Percentiles rank a stretch among this genome's conserved stretches.
phyloP scores from a whole-genome alignment of 345 rosid genomes.

The Citrus australasica region DNA sequence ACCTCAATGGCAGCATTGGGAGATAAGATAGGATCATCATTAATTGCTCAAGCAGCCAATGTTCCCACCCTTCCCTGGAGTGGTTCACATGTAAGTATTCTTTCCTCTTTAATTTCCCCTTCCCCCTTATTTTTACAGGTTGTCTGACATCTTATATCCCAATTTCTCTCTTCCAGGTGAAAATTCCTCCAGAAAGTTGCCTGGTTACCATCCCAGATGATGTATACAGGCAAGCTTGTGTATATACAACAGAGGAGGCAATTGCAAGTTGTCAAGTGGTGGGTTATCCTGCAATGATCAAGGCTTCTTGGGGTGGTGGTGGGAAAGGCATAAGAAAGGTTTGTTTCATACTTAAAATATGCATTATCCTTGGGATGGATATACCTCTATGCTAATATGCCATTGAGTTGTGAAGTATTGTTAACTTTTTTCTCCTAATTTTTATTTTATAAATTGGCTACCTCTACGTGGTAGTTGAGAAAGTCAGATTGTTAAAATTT shows the following conservation, averaged over 20 bases:
- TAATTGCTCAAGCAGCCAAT: constrained; percentile 99
- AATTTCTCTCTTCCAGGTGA: constrained; percentile 55
- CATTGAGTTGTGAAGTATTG: neutral
- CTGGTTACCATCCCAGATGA: constrained; percentile 87
- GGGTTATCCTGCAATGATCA: constrained; percentile 99
- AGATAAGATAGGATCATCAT: constrained; percentile 97
- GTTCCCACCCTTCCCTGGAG: constrained; percentile 99
- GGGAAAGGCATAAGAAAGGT: constrained; percentile 99
- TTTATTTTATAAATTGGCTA: neutral
- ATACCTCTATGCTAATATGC: neutral
- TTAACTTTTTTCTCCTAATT: neutral
- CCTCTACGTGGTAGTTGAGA: neutral
- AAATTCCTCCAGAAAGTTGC: constrained; percentile 69
- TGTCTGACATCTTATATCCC: constrained; percentile 17
- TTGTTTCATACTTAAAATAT: constrained; percentile 16
- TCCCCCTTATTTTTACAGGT: neutral
- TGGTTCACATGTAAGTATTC: constrained; percentile 80
- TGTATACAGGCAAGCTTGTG: constrained; percentile 89
- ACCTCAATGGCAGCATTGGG: constrained; percentile 95
- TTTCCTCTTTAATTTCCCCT: neutral
- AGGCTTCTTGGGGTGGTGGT: constrained; percentile 99
- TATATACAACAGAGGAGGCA: constrained; percentile 95
- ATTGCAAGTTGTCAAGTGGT: constrained; percentile 96
- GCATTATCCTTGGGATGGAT: neutral
- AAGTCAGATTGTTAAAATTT: constrained; percentile 4